These are phyloP conservation scores for Stephanodiscus triporus DNA, from an alignment of 108 stramenopile species.

Conservation along the genomic window DNA sequence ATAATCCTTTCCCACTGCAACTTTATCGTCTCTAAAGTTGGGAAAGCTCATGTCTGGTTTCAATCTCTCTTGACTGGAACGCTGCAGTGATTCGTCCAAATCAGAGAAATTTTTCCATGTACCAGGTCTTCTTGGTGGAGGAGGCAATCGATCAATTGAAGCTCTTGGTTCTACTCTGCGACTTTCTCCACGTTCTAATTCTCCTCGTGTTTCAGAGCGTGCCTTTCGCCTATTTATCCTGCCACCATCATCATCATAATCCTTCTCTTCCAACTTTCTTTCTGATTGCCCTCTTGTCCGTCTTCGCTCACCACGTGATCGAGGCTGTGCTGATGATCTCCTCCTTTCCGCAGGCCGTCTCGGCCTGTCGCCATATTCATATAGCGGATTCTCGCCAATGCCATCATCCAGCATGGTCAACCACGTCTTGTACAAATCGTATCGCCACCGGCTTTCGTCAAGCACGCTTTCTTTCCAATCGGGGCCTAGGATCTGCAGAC, in stretches of 20 bases:
- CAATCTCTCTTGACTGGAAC: conserved; percentile 19
- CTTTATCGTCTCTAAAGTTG: not conserved
- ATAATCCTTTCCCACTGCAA: not conserved
- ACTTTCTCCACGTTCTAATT: not conserved
- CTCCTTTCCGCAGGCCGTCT: conserved; percentile 14
- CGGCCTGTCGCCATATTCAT: conserved; percentile 33
- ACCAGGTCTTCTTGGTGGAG: conserved; percentile 9
- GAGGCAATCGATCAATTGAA: not conserved
- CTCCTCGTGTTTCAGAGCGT: conserved; percentile 7
- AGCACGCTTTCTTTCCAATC: conserved; percentile 70
- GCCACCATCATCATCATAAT: conserved; percentile 3
- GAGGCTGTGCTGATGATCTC: conserved; percentile 16
- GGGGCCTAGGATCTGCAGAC: conserved; percentile 67
- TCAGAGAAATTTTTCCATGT: conserved; percentile 38
- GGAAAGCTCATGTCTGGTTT: not conserved
- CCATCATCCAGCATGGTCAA: conserved; percentile 71
- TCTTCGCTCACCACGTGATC: conserved; percentile 15
- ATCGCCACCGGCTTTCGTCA: conserved; percentile 82
- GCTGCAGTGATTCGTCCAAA: conserved; percentile 32
- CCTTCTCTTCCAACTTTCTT: not conserved
- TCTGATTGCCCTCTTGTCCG: not conserved
- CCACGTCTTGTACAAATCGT: conserved; percentile 82
- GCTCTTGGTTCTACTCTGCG: not conserved
- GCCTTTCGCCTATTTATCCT: not conserved
- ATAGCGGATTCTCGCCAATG: conserved; percentile 58